Evolutionary conservation across 148 eudicot genomes (phyloP).

Genomic region (Pharnaceum exiguum): DNA sequence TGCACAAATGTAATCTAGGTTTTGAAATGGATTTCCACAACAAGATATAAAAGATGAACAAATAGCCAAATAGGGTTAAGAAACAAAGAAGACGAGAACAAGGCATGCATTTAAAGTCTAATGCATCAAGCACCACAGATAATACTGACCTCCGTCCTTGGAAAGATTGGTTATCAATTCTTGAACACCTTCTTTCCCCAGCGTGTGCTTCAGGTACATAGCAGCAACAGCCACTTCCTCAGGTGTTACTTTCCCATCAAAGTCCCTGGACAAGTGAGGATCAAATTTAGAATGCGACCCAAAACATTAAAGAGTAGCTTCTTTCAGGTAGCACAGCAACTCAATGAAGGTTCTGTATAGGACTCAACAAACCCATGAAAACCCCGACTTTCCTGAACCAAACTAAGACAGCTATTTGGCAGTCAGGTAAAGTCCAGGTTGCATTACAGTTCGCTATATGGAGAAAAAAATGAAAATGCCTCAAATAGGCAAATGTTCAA

Average conservation of each 20-base stretch:
- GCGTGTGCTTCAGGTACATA: conserved; percentile 66
- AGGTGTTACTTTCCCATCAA: conserved; percentile 80
- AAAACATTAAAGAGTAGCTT: neutral
- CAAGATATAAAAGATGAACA: too few species aligned
- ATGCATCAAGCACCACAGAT: neutral
- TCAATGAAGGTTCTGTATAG: too few species aligned
- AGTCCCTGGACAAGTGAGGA: conserved; percentile 44
- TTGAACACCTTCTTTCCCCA: conserved; percentile 78
- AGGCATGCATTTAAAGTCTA: neutral
- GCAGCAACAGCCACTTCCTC: conserved; percentile 88
- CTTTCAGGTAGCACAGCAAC: neutral
- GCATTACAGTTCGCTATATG: too few species aligned
- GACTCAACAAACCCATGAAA: too few species aligned
- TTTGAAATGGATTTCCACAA: neutral
- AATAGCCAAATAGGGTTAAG: neutral
- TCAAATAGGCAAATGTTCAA: too few species aligned
- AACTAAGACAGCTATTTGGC: too few species aligned
- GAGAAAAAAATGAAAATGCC: too few species aligned
- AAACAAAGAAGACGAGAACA: neutral
- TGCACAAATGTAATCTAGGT: neutral
- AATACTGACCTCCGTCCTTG: conserved; percentile 53
- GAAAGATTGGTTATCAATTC: conserved; percentile 70
- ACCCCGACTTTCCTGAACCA: too few species aligned
- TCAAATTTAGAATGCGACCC: neutral
- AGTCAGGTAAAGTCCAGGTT: too few species aligned